phyloP scores from a whole-genome alignment of 306 rosid species.

The Quillaja saponaria region DNA sequence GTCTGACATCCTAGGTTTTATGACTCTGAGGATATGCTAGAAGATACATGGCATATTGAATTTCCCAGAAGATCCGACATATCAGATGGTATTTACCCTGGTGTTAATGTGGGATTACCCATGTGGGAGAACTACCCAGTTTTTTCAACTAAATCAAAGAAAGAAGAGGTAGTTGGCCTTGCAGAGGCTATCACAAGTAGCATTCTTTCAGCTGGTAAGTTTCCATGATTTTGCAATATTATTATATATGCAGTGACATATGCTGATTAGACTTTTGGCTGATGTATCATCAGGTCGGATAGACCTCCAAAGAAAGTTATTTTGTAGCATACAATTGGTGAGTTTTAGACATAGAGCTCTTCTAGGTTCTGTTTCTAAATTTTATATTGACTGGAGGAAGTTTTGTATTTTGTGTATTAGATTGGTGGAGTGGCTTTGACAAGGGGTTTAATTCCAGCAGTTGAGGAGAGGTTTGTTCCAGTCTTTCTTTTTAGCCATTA shows the following conservation, averaged over 20 bases:
- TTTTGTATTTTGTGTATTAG: slow-evolving; percentile 52
- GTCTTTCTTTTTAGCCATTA: slow-evolving; percentile 17
- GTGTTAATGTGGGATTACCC: slow-evolving; percentile 64
- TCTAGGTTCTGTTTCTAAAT: slow-evolving; percentile 24
- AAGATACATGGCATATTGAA: slow-evolving; percentile 86
- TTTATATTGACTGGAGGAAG: slow-evolving; percentile 31
- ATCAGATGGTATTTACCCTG: slow-evolving; percentile 67
- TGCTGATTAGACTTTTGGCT: slow-evolving; percentile 32
- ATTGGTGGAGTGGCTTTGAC: slow-evolving; percentile 89
- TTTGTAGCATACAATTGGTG: slow-evolving; percentile 95
- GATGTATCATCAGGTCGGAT: slow-evolving; percentile 71
- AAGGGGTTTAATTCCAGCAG: slow-evolving; percentile 76
- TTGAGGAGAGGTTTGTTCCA: slow-evolving; percentile 85
- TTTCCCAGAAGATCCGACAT: slow-evolving; percentile 76
- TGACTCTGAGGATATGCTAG: slow-evolving; percentile 91
- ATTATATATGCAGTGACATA: slow-evolving; percentile 6
- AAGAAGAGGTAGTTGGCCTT: slow-evolving; percentile 90
- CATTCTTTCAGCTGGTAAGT: slow-evolving; percentile 83
- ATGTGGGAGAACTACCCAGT: slow-evolving; percentile 91
- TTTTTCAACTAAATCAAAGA: slow-evolving; percentile 71
- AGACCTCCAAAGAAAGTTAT: slow-evolving; percentile 91
- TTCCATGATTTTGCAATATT: no score
- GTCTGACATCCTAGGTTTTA: slow-evolving; percentile 58
- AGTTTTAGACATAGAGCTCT: slow-evolving; percentile 38
- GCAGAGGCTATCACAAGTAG: slow-evolving; percentile 89